Conservation (phyloP, 2,329 filamentous ascomycete species). For the Penicillium sp. region DNA sequence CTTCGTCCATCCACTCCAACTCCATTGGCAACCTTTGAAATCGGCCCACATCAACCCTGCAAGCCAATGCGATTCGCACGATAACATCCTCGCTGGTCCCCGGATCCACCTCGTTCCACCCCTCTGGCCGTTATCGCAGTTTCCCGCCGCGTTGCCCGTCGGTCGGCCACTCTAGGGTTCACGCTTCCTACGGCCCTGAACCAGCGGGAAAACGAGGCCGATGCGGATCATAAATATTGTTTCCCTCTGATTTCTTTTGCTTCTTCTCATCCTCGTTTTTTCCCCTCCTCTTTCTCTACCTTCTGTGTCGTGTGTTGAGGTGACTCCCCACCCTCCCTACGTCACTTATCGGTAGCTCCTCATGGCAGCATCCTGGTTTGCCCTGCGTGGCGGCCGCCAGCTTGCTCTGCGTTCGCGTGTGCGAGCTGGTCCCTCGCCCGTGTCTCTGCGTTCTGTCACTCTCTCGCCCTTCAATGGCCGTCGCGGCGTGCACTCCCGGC, state of each 20-base stretch:
- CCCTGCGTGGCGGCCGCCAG: constrained; percentile 41
- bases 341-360: constrained; percentile 19
- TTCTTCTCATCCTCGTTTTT: not conserved
- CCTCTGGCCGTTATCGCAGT: constrained; percentile 12
- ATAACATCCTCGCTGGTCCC: not conserved
- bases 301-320: constrained; percentile 11
- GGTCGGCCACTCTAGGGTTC: constrained; percentile 7
- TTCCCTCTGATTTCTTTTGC: constrained; percentile 3
- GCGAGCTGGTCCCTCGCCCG: constrained; percentile 27
- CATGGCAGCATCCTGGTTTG: constrained; percentile 42
- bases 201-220: constrained; percentile 1
- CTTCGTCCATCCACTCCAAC: not conserved
- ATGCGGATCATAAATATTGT: constrained; percentile 17
- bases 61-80: constrained; percentile 1
- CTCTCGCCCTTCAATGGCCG: constrained; percentile 36
- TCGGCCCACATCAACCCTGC: not conserved
- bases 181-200: constrained; percentile 3
- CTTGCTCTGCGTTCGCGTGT: constrained; percentile 39
- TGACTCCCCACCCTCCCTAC: constrained; percentile 8
- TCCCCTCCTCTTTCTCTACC: not conserved
- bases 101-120: not conserved
- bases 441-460: constrained; percentile 27
- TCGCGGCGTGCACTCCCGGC: constrained; percentile 36
- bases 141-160: constrained; percentile 22
- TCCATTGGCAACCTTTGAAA: not conserved